These are phyloP conservation scores for Tylopilus subfusipes DNA, from an alignment of 768 basidiomycete species.

Conservation along the genomic window DNA sequence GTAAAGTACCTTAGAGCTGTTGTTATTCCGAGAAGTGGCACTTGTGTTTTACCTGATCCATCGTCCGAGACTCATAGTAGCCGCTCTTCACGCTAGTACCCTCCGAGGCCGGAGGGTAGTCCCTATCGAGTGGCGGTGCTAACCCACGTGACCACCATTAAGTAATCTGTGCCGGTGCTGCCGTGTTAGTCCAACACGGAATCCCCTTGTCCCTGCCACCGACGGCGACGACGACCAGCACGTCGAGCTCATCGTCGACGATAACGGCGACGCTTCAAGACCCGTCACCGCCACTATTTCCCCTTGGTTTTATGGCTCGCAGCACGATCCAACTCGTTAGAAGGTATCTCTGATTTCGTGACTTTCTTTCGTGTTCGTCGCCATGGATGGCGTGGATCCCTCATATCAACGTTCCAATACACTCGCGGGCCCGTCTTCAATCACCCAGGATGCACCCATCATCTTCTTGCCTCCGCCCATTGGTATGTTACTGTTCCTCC, in stretches of 20 bases:
- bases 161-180: conserved; percentile 29
- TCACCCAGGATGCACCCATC: conserved; percentile 18
- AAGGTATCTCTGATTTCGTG: conserved; percentile 26
- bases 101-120: background rate
- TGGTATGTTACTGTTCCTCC: conserved; percentile 27
- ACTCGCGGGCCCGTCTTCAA: conserved; percentile 59
- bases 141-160: conserved; percentile 29
- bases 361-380: conserved; percentile 16
- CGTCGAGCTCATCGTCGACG: conserved; percentile 29
- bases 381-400: conserved; percentile 30
- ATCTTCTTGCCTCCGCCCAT: conserved; percentile 32
- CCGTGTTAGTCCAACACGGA: conserved; percentile 31
- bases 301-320: conserved; percentile 18
- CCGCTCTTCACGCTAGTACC: no score
- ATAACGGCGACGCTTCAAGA: conserved; percentile 19
- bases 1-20: background rate
- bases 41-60: conserved; percentile 23
- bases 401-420: conserved; percentile 44
- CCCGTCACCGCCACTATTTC: background rate
- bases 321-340: conserved; percentile 4
- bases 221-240: conserved; percentile 30
- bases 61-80: conserved; percentile 11
- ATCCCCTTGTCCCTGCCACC: conserved; percentile 38
- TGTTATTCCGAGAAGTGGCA: background rate
- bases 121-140: conserved; percentile 7